These are phyloP conservation scores for Lepidium campestre DNA, from an alignment of 441 rosid species.

Conservation along the genomic window DNA sequence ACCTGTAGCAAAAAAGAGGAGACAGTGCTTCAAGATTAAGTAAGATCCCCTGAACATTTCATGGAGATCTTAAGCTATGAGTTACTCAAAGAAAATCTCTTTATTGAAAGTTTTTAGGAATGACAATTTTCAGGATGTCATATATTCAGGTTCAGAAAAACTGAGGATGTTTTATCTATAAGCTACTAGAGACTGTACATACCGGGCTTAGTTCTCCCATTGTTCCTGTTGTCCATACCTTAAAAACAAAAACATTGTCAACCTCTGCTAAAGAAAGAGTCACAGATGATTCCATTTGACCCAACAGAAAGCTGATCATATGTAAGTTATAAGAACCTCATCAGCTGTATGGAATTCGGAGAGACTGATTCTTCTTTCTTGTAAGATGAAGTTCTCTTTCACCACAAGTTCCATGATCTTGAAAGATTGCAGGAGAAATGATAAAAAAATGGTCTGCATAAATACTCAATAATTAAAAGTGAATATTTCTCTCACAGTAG, in stretches of 20 bases:
- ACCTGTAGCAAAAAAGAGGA: slow-evolving; percentile 35
- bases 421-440: neutral
- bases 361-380: slow-evolving; percentile 64
- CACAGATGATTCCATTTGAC: neutral
- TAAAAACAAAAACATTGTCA: neutral
- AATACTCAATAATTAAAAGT: neutral
- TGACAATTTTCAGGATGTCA: neutral
- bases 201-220: slow-evolving; percentile 83
- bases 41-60: neutral
- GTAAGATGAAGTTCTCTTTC: slow-evolving; percentile 50
- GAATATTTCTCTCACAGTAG: slow-evolving; percentile 45
- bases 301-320: neutral
- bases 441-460: neutral
- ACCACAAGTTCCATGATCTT: slow-evolving; percentile 79
- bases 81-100: neutral
- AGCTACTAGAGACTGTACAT: neutral
- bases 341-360: slow-evolving; percentile 81
- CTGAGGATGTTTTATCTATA: neutral
- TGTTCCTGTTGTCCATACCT: slow-evolving; percentile 92
- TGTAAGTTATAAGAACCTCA: slow-evolving; percentile 42
- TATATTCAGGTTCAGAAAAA: neutral
- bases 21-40: neutral
- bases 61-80: neutral
- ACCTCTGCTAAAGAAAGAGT: neutral
- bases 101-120: neutral